These are phyloP conservation scores for Schizosaccharomyces versatilis DNA, from an alignment of 1,139 yeast species.

Conservation along the genomic window DNA sequence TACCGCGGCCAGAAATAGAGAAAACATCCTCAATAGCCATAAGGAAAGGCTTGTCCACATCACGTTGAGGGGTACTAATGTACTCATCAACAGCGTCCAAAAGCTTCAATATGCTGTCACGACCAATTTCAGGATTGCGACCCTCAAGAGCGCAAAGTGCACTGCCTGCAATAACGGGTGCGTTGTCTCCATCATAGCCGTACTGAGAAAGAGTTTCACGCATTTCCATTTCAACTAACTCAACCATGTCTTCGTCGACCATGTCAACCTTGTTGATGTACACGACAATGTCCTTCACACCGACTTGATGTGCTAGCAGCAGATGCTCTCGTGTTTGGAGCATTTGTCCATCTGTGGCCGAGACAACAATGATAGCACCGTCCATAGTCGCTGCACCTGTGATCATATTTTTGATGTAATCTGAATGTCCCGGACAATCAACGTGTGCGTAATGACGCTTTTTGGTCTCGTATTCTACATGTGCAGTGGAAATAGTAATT, in stretches of 20 bases:
- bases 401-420: slow-evolving; percentile 95
- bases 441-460: slow-evolving; percentile 92
- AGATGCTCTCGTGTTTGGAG: slow-evolving; percentile 98
- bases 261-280: slow-evolving; percentile 95
- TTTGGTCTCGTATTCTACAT: slow-evolving; percentile 82
- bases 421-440: slow-evolving; percentile 98
- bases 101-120: slow-evolving; percentile 56
- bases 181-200: slow-evolving; percentile 94
- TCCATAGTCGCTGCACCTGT: slow-evolving; percentile 99
- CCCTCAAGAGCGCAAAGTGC: slow-evolving; percentile 91
- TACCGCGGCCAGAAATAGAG: slow-evolving; percentile 98
- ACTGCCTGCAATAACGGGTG: slow-evolving; percentile 97
- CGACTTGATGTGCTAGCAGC: slow-evolving; percentile 96
- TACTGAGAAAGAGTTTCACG: slow-evolving; percentile 76
- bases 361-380: slow-evolving; percentile 97
- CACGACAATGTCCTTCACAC: slow-evolving; percentile 92
- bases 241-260: slow-evolving; percentile 96
- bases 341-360: slow-evolving; percentile 98
- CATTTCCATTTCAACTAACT: slow-evolving; percentile 99
- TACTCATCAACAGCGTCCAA: slow-evolving; percentile 81
- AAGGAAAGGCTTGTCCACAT: slow-evolving; percentile 84
- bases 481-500: slow-evolving; percentile 93
- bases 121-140: slow-evolving; percentile 79
- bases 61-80: slow-evolving; percentile 93
- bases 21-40: slow-evolving; percentile 95